Conservation (phyloP, 1,139 yeast species). For the Taiozyma sp. region DNA sequence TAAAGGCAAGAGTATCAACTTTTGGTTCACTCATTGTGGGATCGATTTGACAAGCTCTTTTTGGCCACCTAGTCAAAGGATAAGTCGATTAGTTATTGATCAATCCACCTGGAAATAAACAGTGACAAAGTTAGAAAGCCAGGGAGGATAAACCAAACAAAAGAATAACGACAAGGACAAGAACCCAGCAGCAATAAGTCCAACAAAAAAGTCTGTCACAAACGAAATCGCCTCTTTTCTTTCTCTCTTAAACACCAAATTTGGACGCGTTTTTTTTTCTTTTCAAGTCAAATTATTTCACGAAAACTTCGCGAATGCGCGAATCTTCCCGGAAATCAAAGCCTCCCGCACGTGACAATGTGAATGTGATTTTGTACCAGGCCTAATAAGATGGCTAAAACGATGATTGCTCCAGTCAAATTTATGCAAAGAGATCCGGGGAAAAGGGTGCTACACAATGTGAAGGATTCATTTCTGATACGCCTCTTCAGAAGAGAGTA, state of each 20-base stretch:
- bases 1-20: slow-evolving; percentile 40
- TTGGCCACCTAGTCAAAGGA: neutral
- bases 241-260: neutral
- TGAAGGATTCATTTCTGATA: neutral
- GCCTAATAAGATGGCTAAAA: too few relatives aligned
- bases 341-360: too few relatives aligned
- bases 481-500: too few relatives aligned
- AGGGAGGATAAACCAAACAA: neutral
- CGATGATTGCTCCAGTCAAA: too few relatives aligned
- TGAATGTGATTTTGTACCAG: too few relatives aligned
- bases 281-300: neutral
- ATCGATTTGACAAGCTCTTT: neutral
- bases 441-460: too few relatives aligned
- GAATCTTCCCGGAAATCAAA: too few relatives aligned
- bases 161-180: neutral
- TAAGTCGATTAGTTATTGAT: neutral
- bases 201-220: neutral
- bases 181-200: neutral
- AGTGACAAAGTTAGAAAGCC: neutral
- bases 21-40: slow-evolving; percentile 27
- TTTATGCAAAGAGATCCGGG: too few relatives aligned
- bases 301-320: neutral
- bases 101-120: neutral
- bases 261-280: neutral
- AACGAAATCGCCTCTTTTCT: neutral